Base-by-base conservation (phyloP, 257 asterid genomes). In the Oldenlandia corymbosa region DNA sequence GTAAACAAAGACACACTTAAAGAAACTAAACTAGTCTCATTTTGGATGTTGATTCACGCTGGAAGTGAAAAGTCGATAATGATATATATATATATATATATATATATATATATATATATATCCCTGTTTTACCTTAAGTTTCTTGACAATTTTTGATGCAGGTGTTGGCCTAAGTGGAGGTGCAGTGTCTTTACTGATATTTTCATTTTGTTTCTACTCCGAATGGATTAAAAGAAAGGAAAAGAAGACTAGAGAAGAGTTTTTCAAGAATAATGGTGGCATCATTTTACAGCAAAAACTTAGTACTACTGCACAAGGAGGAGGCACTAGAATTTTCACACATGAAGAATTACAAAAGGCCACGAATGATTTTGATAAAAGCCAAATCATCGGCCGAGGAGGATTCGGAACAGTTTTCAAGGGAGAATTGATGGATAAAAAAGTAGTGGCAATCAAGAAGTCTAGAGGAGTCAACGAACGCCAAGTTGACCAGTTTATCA, bases 271-370 rank as follows among this genome's bases (percentile, higher is more conserved):
- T n/a, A 58, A 34, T 58, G 63, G 63, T 36, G 63, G 63, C 34
- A 10, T 58, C 7, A 10, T 58, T 20, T 12, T 58, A 5, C 48
- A 36, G 7, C 63, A 58, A 36, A 37, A 11, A 58, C 31, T 58
- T n/a, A 27, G 43, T 39, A 47, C 48, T 9, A 10, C 27, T 34
- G 39, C 6, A 34, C 9, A 4, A 58, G 31, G 20, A 58, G 63
- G 48, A 58, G 11, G 49, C 20, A 2, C 36, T 3, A 61, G 43
- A 4, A 61, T 61, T 28, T 69, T 69, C 68, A 69, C 64, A 4
- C 12, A 7, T 3, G 36, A 60, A 21, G 58, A 61, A 51, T 57
- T 52, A 50, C 2, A 52, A 23, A 61, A 5, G 39, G 72, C 71
- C 53, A 47, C 53, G 1, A 47, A 47, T 17, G 53, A 47, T 47